Percentiles rank a stretch among this genome's conserved stretches.
phyloP scores from a whole-genome alignment of 31 red algal genomes.

The Odonthalia washingtoniensis region DNA sequence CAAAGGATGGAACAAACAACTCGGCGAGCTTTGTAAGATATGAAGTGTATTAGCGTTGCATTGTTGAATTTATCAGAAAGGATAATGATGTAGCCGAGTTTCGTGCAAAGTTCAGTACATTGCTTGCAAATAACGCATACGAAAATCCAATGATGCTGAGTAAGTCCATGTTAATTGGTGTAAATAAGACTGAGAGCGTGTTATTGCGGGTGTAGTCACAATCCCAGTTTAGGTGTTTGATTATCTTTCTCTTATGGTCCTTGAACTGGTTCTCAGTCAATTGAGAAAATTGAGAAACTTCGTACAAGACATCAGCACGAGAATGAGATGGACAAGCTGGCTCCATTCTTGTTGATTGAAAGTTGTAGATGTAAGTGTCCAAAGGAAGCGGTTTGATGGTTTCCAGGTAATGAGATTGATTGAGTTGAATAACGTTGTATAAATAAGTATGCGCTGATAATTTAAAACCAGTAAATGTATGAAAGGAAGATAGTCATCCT shows the following conservation, averaged over 20 bases:
- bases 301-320: no score
- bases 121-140: constrained; percentile 23
- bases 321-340: background rate
- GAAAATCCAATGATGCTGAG: background rate
- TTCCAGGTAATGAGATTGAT: no score
- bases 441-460: background rate
- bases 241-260: background rate
- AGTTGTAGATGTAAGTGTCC: no score
- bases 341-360: no score
- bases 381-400: no score
- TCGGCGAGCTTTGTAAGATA: background rate
- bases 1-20: background rate
- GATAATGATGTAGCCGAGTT: constrained; percentile 19
- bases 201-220: background rate
- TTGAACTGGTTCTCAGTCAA: background rate
- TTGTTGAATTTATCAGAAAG: background rate
- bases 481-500: no score
- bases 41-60: constrained; percentile 5
- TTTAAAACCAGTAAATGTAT: no score
- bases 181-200: background rate
- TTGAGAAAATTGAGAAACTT: constrained; percentile 15
- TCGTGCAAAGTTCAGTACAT: background rate
- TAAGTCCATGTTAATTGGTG: background rate
- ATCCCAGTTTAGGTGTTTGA: background rate
- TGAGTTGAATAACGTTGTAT: no score